Evolutionary conservation across 352 stramenopile genomes (phyloP), one percentile per base, ranked within the genome.

Genomic region (Phytophthora capsici): DNA sequence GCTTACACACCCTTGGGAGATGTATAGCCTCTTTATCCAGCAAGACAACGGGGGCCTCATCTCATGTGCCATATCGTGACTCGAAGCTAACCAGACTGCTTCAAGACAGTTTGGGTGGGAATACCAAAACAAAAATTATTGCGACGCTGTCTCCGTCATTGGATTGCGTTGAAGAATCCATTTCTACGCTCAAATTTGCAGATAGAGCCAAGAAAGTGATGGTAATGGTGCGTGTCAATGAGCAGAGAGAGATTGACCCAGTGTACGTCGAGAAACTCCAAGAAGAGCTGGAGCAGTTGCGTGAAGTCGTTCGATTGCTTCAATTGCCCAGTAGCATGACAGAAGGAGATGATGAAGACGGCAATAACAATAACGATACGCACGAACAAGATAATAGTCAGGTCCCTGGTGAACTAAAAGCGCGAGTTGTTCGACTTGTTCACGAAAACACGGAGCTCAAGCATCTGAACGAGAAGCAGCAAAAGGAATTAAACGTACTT

Each of bases 171-270:
- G 89, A 98, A 19, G 93, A 98, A 66, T 97, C 86, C 7, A 94
- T 98, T 28, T 96, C 91, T n/a, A 98, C 94, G 28, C 79, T 98
- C 17, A 96, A 97, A 66, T 98, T 98, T 62, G 93, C 92, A 6
- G 93, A 98, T 59, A 80, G 93, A 19, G 92, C 92, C 13, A 97
- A 97, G 75, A 88, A 94, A 47, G 91, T 98, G 1, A 96, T 96
- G 89, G 75, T 93, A 4, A 87, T 79, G 14, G 86, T 96, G 23
- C 78, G 86, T 4, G 68, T 96, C 1, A 97, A 97, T 45, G 88
- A 96, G 49, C 78, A 91, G 48, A 84, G 86, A 9, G 84, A 90
- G 43, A 90, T 97, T 41, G 89, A 97, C 50, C 82, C 86, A 17
- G 86, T 84, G 8, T 92, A 96, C 49, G 93, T 98, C 3, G 78